Percentiles rank a stretch among this genome's conserved stretches.
Conservation (phyloP, 352 stramenopile species). For the Globisporangium viniferum region DNA sequence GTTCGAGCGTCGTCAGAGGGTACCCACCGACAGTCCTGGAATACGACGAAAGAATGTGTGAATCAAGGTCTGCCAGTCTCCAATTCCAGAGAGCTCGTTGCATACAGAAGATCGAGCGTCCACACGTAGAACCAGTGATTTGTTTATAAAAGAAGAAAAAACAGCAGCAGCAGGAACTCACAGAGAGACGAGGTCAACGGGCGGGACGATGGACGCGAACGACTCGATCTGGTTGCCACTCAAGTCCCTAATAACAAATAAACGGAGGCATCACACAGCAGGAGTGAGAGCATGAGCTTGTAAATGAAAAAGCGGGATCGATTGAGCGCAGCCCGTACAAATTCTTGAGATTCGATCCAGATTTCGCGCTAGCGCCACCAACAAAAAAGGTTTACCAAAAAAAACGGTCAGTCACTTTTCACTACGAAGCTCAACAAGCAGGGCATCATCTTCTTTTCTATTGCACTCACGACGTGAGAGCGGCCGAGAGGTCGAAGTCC, state of each 20-base stretch:
- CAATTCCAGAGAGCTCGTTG: not conserved
- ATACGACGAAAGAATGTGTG: not conserved
- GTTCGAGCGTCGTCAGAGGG: not conserved
- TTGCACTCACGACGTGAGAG: not conserved
- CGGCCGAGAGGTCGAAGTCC: conserved; percentile 11
- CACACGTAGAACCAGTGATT: too few species aligned
- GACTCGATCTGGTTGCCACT: conserved; percentile 13
- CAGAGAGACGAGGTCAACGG: not conserved
- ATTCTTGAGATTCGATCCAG: not conserved
- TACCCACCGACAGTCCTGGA: conserved; percentile 10
- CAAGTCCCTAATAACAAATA: conserved; percentile 8
- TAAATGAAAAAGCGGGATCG: not conserved
- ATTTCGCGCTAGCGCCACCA: not conserved
- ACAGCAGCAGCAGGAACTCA: not conserved
- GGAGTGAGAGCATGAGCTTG: not conserved
- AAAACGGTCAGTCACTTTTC: not conserved
- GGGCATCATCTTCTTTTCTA: not conserved
- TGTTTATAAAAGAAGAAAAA: not conserved
- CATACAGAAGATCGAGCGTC: too few species aligned
- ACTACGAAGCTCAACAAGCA: not conserved
- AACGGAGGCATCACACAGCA: not conserved
- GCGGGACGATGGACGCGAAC: conserved; percentile 7
- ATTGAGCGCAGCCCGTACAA: not conserved
- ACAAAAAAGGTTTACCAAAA: not conserved
- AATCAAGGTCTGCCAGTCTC: not conserved